Conservation (phyloP, 2,329 filamentous ascomycete genomes). For the Hypoxylon sp. region DNA sequence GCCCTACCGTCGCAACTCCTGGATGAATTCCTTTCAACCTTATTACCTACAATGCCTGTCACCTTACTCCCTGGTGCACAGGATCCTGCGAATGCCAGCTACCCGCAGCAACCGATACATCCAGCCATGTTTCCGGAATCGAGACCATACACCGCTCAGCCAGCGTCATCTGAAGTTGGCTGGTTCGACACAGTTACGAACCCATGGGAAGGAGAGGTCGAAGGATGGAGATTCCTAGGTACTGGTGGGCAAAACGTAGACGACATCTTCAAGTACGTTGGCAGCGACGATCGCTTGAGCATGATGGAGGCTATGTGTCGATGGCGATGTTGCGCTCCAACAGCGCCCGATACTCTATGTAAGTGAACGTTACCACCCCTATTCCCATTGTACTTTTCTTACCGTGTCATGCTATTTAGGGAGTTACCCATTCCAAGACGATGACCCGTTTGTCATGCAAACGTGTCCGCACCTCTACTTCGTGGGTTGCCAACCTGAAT, state of each 20-base stretch:
- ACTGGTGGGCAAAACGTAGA: conserved; percentile 94
- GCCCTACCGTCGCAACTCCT: conserved; percentile 85
- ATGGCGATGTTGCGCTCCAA: conserved; percentile 93
- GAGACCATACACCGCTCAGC: conserved; percentile 74
- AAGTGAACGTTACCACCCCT: conserved; percentile 57
- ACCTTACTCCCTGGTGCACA: conserved; percentile 87
- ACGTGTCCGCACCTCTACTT: conserved; percentile 93
- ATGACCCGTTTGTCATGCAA: conserved; percentile 90
- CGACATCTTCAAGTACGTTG: conserved; percentile 93
- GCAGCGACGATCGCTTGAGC: conserved; percentile 80
- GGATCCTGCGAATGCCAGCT: conserved; percentile 89
- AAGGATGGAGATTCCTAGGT: conserved; percentile 89
- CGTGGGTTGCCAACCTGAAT: conserved; percentile 85
- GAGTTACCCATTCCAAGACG: conserved; percentile 96
- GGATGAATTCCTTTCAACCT: conserved; percentile 83
- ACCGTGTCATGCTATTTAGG: conserved; percentile 62
- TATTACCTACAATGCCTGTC: conserved; percentile 88
- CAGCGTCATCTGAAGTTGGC: conserved; percentile 65
- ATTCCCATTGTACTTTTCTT: not conserved
- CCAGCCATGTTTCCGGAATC: conserved; percentile 88
- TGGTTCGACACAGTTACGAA: conserved; percentile 95
- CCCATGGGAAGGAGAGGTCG: conserved; percentile 90
- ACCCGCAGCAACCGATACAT: conserved; percentile 95
- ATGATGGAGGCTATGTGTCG: conserved; percentile 96
- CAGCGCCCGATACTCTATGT: conserved; percentile 96